Evolutionary conservation across 2,329 filamentous ascomycete genomes (phyloP), one percentile per base, ranked within the genome.

Genomic region (Epicoccum sorghinum): DNA sequence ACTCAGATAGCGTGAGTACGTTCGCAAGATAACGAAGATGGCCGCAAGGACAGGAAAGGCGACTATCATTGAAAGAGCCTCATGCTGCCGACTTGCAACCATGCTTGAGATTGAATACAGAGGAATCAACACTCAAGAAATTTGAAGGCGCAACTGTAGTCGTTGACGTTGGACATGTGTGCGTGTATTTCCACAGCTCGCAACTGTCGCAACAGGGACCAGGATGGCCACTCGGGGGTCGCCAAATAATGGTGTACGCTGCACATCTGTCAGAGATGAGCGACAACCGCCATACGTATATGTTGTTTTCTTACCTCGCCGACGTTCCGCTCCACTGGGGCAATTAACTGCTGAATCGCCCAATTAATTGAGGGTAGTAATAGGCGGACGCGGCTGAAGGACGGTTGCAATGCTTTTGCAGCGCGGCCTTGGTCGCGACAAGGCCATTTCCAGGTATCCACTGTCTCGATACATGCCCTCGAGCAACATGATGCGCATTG

Each of bases 51-150:
- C 58, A 3, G 70, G 64, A 30, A 72, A 72, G 25, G 67, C 41
- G 44, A 64, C 62, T 27, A 65, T 58, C 37, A 72, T 60, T 7
- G 57, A 62, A 9, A 73, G 64, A 23, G 59, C 62, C 41, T 61
- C 61, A 36, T 57, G 37, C 56, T 73, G 70, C 37, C 68, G 67
- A 46, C 55, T 69, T 43, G 68, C 63, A 13, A 64, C 64, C 69
- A 67, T 67, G 12, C 41, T 51, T 32, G 24, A 33, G 39, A 40
- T 25, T 24, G 37, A 36, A 30, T 32, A 13, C n/a, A 8, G 14
- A 30, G 37, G 22, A 12, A 23, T 22, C 41, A 39, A 32, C 37
- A 32, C 46, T 46, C 32, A 55, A 38, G 29, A 14, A 41, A 39
- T 38, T 24, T 46, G 37, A 14, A 38, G 25, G 41, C 37, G 47